phyloP scores from a whole-genome alignment of 495 filamentous ascomycete genomes.

The Penicillium roqueforti region DNA sequence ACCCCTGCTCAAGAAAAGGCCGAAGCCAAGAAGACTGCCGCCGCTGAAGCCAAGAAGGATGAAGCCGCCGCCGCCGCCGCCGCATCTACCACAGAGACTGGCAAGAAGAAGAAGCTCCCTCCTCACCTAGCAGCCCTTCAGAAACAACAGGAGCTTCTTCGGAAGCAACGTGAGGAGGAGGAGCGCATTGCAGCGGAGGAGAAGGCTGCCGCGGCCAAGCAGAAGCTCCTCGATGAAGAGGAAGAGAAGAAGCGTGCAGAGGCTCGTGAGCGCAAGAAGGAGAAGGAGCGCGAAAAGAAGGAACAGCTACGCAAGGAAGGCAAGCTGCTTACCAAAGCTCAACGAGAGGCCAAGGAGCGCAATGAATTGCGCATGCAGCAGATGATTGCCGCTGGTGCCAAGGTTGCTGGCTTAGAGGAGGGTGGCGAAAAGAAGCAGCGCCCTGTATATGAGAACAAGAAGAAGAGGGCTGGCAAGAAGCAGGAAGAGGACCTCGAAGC shows the following conservation, averaged over 20 bases:
- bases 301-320: constrained; percentile 95
- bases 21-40: constrained; percentile 28
- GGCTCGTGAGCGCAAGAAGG: constrained; percentile 75
- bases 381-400: constrained; percentile 80
- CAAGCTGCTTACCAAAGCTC: constrained; percentile 90
- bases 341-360: constrained; percentile 78
- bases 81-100: constrained; percentile 44
- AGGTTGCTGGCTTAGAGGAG: constrained; percentile 69
- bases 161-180: constrained; percentile 69
- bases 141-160: constrained; percentile 84
- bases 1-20: constrained; percentile 35
- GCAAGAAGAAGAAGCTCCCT: constrained; percentile 91
- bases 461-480: constrained; percentile 72
- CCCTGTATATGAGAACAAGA: constrained; percentile 64
- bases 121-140: constrained; percentile 76
- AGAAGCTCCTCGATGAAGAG: constrained; percentile 63
- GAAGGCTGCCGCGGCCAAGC: constrained; percentile 66
- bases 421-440: constrained; percentile 69
- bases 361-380: constrained; percentile 88
- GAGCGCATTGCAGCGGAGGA: constrained; percentile 67
- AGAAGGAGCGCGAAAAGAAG: constrained; percentile 92
- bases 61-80: constrained; percentile 35
- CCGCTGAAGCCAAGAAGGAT: constrained; percentile 41
- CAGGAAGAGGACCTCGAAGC: constrained; percentile 69
- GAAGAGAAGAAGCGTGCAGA: constrained; percentile 73